phyloP scores from a whole-genome alignment of 2,329 filamentous ascomycete genomes.

The Penicillium sp. region DNA sequence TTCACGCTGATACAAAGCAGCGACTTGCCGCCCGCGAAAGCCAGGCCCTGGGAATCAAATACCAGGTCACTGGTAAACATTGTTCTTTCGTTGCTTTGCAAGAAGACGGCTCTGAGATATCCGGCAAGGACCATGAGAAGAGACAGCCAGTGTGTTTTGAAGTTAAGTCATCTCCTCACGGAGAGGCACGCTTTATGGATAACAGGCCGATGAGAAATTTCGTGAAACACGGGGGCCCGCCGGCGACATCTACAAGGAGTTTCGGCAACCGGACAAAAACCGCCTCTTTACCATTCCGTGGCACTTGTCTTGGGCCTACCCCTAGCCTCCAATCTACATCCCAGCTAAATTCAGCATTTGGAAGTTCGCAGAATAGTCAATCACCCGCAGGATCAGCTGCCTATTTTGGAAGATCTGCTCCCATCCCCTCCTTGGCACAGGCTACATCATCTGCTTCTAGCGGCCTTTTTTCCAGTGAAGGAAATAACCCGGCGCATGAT shows the following conservation, averaged over 20 bases:
- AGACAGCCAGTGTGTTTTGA: background rate
- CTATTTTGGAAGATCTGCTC: no score
- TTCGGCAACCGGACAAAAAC: background rate
- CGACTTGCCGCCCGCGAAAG: conserved; percentile 63
- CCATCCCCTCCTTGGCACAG: no score
- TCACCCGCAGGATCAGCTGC: no score
- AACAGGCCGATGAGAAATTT: no score
- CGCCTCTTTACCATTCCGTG: background rate
- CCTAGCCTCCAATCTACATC: no score
- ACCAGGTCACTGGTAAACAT: conserved; percentile 65
- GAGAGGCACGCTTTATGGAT: background rate
- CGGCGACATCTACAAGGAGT: background rate
- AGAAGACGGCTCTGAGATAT: conserved; percentile 18
- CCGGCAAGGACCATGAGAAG: background rate
- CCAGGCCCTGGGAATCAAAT: conserved; percentile 60
- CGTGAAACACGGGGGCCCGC: no score
- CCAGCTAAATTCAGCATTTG: no score
- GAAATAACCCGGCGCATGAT: no score
- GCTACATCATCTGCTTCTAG: no score
- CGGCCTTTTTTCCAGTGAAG: no score
- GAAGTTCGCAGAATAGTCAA: no score
- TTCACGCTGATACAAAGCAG: conserved; percentile 50
- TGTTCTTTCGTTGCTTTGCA: conserved; percentile 69
- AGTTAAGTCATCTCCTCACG: background rate
- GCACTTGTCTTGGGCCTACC: background rate